Evolutionary conservation across 2,329 filamentous ascomycete genomes (phyloP).

Genomic region (Dothiorella sarmentorum): DNA sequence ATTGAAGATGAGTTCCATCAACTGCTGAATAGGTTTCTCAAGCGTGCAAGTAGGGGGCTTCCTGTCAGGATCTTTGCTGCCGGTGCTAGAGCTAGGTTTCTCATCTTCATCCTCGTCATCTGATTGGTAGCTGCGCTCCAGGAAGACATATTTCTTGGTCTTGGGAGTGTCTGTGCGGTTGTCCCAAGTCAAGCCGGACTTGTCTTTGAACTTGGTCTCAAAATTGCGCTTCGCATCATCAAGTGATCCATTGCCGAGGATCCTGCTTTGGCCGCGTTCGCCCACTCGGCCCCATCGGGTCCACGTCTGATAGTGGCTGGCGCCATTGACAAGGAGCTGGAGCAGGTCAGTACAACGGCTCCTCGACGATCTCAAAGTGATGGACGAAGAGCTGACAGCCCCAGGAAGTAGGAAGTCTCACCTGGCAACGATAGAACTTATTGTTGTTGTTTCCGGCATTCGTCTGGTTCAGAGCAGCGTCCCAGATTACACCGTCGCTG

Average conservation of each 20-base stretch:
- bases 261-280: constrained; percentile 46
- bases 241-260: constrained; percentile 40
- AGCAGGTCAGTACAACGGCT: background rate
- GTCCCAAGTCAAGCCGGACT: constrained; percentile 52
- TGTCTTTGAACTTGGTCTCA: constrained; percentile 56
- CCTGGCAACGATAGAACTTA: constrained; percentile 76
- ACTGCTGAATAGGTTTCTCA: constrained; percentile 56
- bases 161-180: constrained; percentile 55
- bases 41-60: too few relatives aligned
- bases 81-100: constrained; percentile 26
- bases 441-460: constrained; percentile 71
- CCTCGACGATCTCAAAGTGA: too few relatives aligned
- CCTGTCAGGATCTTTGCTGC: constrained; percentile 23
- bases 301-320: constrained; percentile 57
- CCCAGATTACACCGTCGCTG: constrained; percentile 64
- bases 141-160: constrained; percentile 68
- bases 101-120: constrained; percentile 59
- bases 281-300: constrained; percentile 78
- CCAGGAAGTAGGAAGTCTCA: too few relatives aligned
- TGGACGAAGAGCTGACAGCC: too few relatives aligned
- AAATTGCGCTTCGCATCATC: constrained; percentile 44
- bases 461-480: constrained; percentile 76
- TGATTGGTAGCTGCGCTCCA: constrained; percentile 72
- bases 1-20: constrained; percentile 85
- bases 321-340: constrained; percentile 21